Evolutionary conservation across 345 rosid genomes (phyloP), one percentile per base, ranked within the genome.

Genomic region (Salix suchowensis): DNA sequence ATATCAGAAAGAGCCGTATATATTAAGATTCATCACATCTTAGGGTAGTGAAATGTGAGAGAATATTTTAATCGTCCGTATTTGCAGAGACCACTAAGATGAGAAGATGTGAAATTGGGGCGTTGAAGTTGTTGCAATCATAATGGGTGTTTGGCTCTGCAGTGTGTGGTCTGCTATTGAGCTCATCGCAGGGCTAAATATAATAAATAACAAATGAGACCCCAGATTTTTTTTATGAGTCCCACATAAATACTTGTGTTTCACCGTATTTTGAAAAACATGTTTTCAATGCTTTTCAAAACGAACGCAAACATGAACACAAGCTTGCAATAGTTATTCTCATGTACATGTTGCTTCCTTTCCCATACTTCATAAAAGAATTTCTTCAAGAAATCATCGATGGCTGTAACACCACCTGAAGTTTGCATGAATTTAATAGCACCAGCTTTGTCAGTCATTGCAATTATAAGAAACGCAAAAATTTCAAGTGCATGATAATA

Each of bases 351-450:
- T 70, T 91, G 91, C 85, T 91, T 93, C 79, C 70, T 90, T 48
- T 7, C 73, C 68, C 90, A 90, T 66, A 93, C 96, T 8, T n/a
- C n/a, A 2, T 86, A 92, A 65, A 89, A 93, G 80, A 93, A 91
- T 68, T 87, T 77, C 15, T 77, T 26, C 76, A 91, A 73, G 82
- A 93, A 93, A 67, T 85, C 84, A 76, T 91, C 94, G 94, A 91
- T 93, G 66, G 89, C 77, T 26, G 97, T 91, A 30, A 93, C 96
- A 72, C 97, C 97, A 16, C 94, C 96, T 92, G 0, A 9, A 40
- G 12, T 10, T 40, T 10, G 37, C 37, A 34, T 34, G 37, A 34
- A 34, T 34, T 34, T 34, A 34, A 34, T 34, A 34, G 37, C 6
- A 34, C 6, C 7, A 34, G 6, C 52, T 46, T 1, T 0, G 2